A percentile compares a stretch with the other conserved stretches of the same genome.
These are phyloP conservation scores for Lichtheimia hyalospora DNA, from an alignment of 371 early-diverging fungal genomes.

Conservation along the genomic window DNA sequence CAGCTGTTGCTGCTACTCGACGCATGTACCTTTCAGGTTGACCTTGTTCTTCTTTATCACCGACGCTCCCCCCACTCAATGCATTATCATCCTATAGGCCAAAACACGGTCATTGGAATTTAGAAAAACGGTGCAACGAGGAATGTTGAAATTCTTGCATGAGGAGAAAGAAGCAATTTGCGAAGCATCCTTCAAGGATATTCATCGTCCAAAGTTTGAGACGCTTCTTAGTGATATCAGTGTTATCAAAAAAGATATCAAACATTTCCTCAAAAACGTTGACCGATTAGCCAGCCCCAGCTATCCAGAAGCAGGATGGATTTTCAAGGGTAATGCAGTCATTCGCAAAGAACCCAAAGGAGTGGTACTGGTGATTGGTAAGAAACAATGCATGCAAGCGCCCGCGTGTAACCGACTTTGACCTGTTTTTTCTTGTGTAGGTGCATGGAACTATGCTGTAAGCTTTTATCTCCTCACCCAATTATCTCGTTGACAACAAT, in stretches of 20 bases:
- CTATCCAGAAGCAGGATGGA: constrained; percentile 2
- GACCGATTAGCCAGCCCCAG: background rate
- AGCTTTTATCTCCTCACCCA: background rate
- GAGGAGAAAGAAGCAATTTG: background rate
- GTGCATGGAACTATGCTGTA: constrained; percentile 91
- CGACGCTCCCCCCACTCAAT: too few relatives aligned
- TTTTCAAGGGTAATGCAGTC: constrained; percentile 30
- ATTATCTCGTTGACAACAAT: too few relatives aligned
- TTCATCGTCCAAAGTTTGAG: background rate
- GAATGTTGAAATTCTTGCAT: background rate
- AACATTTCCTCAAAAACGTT: background rate
- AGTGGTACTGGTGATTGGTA: constrained; percentile 69
- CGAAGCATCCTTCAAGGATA: background rate
- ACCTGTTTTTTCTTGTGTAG: constrained; percentile 10
- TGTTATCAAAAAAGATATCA: background rate
- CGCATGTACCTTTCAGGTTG: background rate
- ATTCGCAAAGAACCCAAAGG: constrained; percentile 77
- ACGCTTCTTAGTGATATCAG: background rate
- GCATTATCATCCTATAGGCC: background rate
- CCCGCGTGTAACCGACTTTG: too few relatives aligned
- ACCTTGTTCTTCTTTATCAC: background rate
- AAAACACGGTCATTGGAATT: background rate
- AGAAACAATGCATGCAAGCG: background rate
- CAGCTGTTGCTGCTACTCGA: background rate
- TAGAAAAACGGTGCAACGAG: background rate